phyloP scores from a whole-genome alignment of 2,329 filamentous ascomycete species.

The Cladophialophora yegresii region DNA sequence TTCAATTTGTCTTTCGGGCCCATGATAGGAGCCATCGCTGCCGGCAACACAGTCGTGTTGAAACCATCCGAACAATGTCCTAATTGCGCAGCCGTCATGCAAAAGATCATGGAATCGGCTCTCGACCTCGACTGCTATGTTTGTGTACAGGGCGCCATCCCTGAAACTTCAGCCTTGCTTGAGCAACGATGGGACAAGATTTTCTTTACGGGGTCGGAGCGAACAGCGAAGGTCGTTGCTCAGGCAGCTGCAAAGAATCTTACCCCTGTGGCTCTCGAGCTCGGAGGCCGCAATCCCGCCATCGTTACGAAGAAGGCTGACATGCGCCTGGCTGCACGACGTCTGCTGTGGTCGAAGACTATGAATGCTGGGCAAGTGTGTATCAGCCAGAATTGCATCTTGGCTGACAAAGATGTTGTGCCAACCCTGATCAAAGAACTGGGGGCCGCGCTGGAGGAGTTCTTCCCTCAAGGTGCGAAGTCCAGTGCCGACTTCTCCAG shows the following conservation, averaged over 20 bases:
- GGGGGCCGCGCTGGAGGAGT: conserved; percentile 69
- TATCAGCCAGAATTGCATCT: conserved; percentile 86
- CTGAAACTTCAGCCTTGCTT: conserved; percentile 78
- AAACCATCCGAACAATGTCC: conserved; percentile 89
- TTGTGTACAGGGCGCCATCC: conserved; percentile 76
- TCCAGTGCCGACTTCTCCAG: conserved; percentile 75
- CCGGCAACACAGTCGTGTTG: conserved; percentile 83
- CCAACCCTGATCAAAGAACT: conserved; percentile 73
- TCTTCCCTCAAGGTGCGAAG: conserved; percentile 80
- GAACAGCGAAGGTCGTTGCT: conserved; percentile 81
- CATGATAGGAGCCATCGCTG: conserved; percentile 84
- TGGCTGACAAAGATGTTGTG: conserved; percentile 75
- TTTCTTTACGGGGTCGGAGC: conserved; percentile 83
- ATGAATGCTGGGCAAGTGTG: conserved; percentile 89
- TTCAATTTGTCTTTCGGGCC: conserved; percentile 77
- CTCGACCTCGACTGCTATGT: conserved; percentile 77
- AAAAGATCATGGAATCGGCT: conserved; percentile 72
- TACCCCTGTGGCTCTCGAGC: conserved; percentile 84
- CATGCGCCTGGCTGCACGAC: conserved; percentile 74
- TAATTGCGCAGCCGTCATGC: conserved; percentile 72
- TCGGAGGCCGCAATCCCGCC: conserved; percentile 88
- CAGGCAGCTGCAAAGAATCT: conserved; percentile 86
- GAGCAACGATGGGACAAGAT: conserved; percentile 97
- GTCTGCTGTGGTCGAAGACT: conserved; percentile 86
- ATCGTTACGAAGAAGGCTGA: conserved; percentile 85